Evolutionary conservation across 78 protist species (phyloP).

Genomic region (Pelomyxa schiedti): DNA sequence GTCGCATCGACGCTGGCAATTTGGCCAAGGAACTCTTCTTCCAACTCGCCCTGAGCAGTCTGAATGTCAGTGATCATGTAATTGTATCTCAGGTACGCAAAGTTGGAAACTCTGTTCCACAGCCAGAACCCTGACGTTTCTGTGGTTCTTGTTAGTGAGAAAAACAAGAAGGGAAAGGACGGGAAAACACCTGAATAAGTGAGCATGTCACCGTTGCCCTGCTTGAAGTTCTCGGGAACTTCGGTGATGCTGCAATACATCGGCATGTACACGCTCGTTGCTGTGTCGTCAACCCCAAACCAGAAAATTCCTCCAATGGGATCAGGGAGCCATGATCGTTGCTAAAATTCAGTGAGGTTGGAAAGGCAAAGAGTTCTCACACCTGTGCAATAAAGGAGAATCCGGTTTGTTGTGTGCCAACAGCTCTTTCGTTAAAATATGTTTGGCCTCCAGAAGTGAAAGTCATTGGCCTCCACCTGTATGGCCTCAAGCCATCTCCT

Average conservation of each 20-base stretch:
- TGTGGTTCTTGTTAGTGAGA: too few relatives aligned
- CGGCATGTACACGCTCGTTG: constrained; percentile 5
- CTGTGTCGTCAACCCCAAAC: constrained; percentile 21
- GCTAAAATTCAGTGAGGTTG: too few relatives aligned
- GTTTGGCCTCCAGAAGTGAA: neutral
- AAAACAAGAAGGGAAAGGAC: too few relatives aligned
- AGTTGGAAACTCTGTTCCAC: constrained; percentile 10
- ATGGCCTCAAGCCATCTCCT: constrained; percentile 12
- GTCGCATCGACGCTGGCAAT: neutral
- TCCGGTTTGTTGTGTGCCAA: constrained; percentile 24
- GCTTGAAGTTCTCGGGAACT: neutral
- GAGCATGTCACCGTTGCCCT: neutral
- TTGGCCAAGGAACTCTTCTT: neutral
- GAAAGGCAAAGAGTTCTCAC: too few relatives aligned
- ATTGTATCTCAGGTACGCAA: neutral
- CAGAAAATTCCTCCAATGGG: neutral
- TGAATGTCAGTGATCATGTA: neutral
- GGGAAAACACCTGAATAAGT: too few relatives aligned
- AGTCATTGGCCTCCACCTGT: constrained; percentile 18
- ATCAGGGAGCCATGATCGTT: constrained; percentile 1
- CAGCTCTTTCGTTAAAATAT: constrained; percentile 25
- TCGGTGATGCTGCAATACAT: neutral
- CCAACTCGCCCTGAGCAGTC: neutral
- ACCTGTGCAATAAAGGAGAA: constrained; percentile 20
- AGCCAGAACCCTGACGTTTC: constrained; percentile 2